A percentile compares a stretch with the other conserved stretches of the same genome.
These are phyloP conservation scores for Mortierella sp. DNA, from an alignment of 371 early-diverging fungal species.

Conservation along the genomic window DNA sequence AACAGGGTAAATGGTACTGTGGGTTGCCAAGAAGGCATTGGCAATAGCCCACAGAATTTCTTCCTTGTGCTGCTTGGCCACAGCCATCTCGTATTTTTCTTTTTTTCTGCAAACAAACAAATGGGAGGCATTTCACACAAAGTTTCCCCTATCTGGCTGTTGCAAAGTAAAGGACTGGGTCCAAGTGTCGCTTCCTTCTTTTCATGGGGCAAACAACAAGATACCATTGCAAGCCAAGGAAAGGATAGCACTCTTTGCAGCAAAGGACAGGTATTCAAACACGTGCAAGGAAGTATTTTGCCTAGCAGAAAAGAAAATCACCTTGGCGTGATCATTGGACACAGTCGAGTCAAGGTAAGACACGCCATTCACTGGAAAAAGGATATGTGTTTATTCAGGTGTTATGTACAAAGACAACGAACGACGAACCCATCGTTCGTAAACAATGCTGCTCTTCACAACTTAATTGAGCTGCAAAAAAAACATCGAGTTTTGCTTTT, in stretches of 20 bases:
- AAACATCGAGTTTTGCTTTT: neutral
- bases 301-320: no score
- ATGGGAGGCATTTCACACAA: neutral
- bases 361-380: neutral
- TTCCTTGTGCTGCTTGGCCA: neutral
- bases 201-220: neutral
- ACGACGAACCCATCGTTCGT: neutral
- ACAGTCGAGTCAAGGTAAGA: neutral
- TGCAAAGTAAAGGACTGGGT: neutral
- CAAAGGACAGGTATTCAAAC: slow-evolving; percentile 2
- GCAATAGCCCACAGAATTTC: neutral
- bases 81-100: neutral
- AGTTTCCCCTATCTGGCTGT: neutral
- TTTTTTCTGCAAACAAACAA: neutral
- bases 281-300: neutral
- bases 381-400: neutral
- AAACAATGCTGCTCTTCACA: neutral
- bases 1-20: neutral
- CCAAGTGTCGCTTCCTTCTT: neutral
- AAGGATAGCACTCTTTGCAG: neutral
- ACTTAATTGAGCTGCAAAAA: neutral
- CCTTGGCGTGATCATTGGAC: neutral
- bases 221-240: neutral
- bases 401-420: slow-evolving; percentile 6
- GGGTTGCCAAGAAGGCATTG: slow-evolving; percentile 1